Percentiles rank a stretch among this genome's conserved stretches.
These are phyloP conservation scores for Eutypa lata DNA, from an alignment of 2,329 filamentous ascomycete species.

Conservation along the genomic window DNA sequence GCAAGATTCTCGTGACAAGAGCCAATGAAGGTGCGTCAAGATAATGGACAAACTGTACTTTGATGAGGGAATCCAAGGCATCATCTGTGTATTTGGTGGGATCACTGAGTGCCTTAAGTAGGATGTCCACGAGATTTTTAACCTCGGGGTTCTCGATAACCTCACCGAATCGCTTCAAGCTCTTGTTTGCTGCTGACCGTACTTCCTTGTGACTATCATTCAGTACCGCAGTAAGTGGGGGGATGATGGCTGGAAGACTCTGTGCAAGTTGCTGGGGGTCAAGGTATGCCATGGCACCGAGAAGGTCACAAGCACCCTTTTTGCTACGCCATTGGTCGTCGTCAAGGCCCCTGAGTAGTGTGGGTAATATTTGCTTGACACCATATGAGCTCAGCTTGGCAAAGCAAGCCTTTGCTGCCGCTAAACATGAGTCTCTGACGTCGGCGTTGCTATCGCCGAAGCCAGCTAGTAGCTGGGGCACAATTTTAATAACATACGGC, in stretches of 20 bases:
- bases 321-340: conserved; percentile 98
- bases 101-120: conserved; percentile 95
- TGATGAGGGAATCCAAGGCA: conserved; percentile 89
- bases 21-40: conserved; percentile 95
- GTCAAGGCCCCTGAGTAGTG: conserved; percentile 84
- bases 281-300: conserved; percentile 97
- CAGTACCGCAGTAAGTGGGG: conserved; percentile 85
- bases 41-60: conserved; percentile 97
- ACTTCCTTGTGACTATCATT: conserved; percentile 99
- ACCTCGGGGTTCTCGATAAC: conserved; percentile 98
- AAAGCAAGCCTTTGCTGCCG: conserved; percentile 92
- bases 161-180: conserved; percentile 95
- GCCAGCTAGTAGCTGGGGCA: conserved; percentile 82
- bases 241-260: conserved; percentile 94
- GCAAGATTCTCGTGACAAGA: conserved; percentile 89
- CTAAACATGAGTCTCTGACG: conserved; percentile 88
- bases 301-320: conserved; percentile 92
- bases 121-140: conserved; percentile 83
- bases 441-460: conserved; percentile 88
- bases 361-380: conserved; percentile 91
- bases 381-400: conserved; percentile 90
- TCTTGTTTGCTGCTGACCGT: conserved; percentile 84
- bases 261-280: conserved; percentile 91
- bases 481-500: conserved; percentile 93
- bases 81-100: conserved; percentile 96